Base-by-base conservation (phyloP, 2,329 filamentous ascomycete species). In the Exophiala sideris region DNA sequence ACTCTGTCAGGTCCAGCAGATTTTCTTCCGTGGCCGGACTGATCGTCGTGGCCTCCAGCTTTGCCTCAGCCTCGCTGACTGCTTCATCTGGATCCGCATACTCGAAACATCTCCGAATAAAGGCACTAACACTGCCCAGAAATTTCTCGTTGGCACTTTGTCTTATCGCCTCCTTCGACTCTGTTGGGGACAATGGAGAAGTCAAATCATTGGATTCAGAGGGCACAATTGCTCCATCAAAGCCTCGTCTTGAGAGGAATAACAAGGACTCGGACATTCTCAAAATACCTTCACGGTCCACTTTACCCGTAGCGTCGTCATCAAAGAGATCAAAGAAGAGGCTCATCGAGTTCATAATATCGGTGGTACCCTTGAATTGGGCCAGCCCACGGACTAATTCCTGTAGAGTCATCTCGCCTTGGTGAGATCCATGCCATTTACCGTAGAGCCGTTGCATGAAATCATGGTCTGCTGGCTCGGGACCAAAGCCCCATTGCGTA, bases 281-380 rank as follows among this genome's bases (percentile, higher is more conserved):
- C 41, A 99, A 72, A 54, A 99, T 99, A 5, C 94, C 94, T 71
- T 99, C 94, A 9, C 94, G 84, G 66, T 97, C 94, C 4, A 99
- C 91, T 64, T 84, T 90, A 21, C 94, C 94, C 67, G 96, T 91
- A 1, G 85, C 82, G 65, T 92, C 87, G 62, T 99, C 92, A 67
- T 99, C 94, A 69, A 97, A 96, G 0, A 99, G 82, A 66, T 96
- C 89, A 64, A 99, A 99, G 71, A 99, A 97, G 72, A 97, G 97
- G 56, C 86, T 94, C 66, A 99, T 97, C 54, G 89, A 94, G 29
- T 89, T 89, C 92, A 99, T 96, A 62, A 99, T 96, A 70, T 99
- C 94, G 44, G 87, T 86, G 51, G 88, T 91, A 7, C 94, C 92
- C 70, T 96, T 97, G 66, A 99, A 89, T 11, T 88, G 84, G 1